These are phyloP conservation scores for Annona squamosa DNA, from an alignment of 164 flowering plant genomes.

Conservation along the genomic window DNA sequence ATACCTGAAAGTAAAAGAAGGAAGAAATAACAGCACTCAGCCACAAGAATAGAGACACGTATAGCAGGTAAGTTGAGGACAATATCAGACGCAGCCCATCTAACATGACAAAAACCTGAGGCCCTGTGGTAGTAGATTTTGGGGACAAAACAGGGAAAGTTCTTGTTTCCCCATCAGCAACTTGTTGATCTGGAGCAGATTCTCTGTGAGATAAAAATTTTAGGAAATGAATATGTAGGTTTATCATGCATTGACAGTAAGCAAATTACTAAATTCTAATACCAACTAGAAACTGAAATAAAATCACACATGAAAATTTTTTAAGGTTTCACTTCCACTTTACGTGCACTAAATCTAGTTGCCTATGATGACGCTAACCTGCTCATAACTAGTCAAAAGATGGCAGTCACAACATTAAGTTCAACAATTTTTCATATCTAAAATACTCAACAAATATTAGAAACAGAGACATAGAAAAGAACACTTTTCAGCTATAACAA, in stretches of 20 bases:
- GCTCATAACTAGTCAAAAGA: not conserved
- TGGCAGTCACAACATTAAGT: not conserved
- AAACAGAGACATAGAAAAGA: too few relatives aligned
- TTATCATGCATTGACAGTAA: not conserved
- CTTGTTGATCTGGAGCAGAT: slow-evolving; percentile 32
- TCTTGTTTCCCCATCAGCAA: slow-evolving; percentile 17
- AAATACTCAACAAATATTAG: too few relatives aligned
- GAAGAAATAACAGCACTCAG: slow-evolving; percentile 92
- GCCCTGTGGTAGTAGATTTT: slow-evolving; percentile 31
- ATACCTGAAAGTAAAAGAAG: slow-evolving; percentile 94
- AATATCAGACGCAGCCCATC: slow-evolving; percentile 78
- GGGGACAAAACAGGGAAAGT: slow-evolving; percentile 38
- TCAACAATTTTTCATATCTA: too few relatives aligned
- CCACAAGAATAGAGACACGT: slow-evolving; percentile 80
- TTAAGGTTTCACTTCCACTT: too few relatives aligned
- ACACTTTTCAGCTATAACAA: too few relatives aligned
- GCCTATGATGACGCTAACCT: too few relatives aligned
- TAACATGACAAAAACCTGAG: slow-evolving; percentile 61
- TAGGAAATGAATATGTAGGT: slow-evolving; percentile 1
- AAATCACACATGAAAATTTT: not conserved
- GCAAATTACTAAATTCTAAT: not conserved
- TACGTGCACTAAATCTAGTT: too few relatives aligned
- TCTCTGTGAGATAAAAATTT: slow-evolving; percentile 33
- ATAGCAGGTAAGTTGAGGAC: slow-evolving; percentile 69
- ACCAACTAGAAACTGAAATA: not conserved